Base-by-base conservation (phyloP, 2,329 filamentous ascomycete genomes). In the Cytospora chrysosperma region DNA sequence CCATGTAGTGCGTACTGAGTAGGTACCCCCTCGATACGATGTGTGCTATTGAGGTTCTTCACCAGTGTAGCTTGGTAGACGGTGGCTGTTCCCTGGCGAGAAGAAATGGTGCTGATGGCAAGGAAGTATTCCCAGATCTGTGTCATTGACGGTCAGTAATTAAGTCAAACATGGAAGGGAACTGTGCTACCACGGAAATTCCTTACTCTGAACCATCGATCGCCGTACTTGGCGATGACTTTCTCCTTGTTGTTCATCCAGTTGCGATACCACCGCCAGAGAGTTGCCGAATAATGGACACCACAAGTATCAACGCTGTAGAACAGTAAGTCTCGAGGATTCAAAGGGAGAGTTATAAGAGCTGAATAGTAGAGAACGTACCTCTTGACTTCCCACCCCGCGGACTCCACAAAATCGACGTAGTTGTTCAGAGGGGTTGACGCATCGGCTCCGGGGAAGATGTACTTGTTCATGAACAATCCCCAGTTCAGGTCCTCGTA, bases 191-290 rank as follows among this genome's bases (percentile, higher is more conserved):
- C 17, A 43, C 21, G 19, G 40, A n/a, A 21, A 10, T n/a, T n/a
- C 2, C 89, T 81, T 84, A 93, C 90, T 76, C 93, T 88, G 86
- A 91, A 98, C 95, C 95, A 98, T 74, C 91, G 85, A 74, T 90
- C 88, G 72, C 94, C 95, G 75, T 97, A 98, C 85, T 97, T 97
- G 74, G 90, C 92, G 77, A 90, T 86, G 67, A 97, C 90, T 82
- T 96, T 96, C 63, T 96, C 92, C 70, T 85, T 83, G 85, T 98
- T 98, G 78, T 83, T 92, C 76, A 97, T 85, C 95, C 94, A 98
- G 85, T 98, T 98, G 70, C 95, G 86, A 83, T 98, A 98, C 95
- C 94, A 98, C 74, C 91, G 86, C 95, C 94, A 98, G 67, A 99
- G 82, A 37, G 95, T 98, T 59, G 93, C 93, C 57, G 92, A 96